Evolutionary conservation across 1,139 yeast species (phyloP), one percentile per base, ranked within the genome.

Genomic region (Geotrichum europaeum): DNA sequence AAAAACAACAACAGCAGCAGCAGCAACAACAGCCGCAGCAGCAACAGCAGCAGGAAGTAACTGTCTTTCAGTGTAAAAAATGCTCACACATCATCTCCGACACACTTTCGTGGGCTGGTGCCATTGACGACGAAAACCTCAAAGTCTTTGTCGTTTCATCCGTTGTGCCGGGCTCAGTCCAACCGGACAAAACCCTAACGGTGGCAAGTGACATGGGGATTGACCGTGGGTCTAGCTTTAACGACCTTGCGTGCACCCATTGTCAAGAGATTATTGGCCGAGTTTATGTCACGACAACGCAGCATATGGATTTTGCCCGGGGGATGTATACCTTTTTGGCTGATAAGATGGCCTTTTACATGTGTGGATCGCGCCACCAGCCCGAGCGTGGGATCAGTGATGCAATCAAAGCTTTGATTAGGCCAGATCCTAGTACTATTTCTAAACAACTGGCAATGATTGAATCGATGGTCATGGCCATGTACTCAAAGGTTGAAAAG

Each of bases 221-320:
- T 15, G 63, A 61, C 40, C 30, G 55, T 3, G 63, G 63, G 2
- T 53, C 59, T 10, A 56, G 54, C 9, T 61, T 45, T 36, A 18
- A 47, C 32, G 57, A 52, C 7, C 24, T 58, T 5, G 36, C n/a
- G 6, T 61, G 63, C 32, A 3, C 61, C 3, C 15, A 24, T 9
- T 61, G 63, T 40, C 32, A 52, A 1, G 20, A 18, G 5, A 18
- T 32, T 1, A 45, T 61, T 47, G 63, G 63, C 28, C 47, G 61
- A 5, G 43, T 52, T 1, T 61, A 61, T 24, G 43, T 58, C 22
- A 53, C 63, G 9, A 61, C 63, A 1, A 60, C 59, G 12, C 52
- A 40, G 47, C 47, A 53, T 24, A 36, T 61, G 57, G 63, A 61
- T 25, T 61, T 58, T 53, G 61, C 63, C 1, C 43, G 63, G 32